Evolutionary conservation across 148 eudicot genomes (phyloP).

Genomic region (Gaultheria prostrata): DNA sequence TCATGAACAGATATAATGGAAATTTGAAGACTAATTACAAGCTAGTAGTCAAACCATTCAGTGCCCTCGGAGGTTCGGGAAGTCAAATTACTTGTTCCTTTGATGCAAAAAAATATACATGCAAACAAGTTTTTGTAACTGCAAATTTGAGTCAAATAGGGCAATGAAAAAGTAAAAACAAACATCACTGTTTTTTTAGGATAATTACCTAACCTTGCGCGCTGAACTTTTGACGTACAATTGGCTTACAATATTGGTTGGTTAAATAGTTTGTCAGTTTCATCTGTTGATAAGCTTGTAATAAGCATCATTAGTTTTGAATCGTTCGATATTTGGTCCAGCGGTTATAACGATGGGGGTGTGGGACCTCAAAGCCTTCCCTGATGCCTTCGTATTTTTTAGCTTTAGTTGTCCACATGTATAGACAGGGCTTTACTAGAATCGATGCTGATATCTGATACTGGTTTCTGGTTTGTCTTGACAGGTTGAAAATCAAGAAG

Average conservation of each 20-base stretch:
- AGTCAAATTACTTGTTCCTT: background rate
- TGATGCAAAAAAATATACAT: background rate
- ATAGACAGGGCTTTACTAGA: background rate
- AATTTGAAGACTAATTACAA: background rate
- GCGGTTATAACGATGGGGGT: background rate
- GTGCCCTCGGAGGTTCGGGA: background rate
- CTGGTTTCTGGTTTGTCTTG: background rate
- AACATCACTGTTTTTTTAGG: background rate
- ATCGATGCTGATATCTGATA: background rate
- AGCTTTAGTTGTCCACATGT: background rate
- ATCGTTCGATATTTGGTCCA: background rate
- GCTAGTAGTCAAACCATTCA: background rate
- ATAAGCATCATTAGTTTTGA: background rate
- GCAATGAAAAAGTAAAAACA: background rate
- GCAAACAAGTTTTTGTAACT: background rate
- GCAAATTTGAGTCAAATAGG: background rate
- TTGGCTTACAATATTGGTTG: background rate
- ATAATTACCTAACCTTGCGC: background rate
- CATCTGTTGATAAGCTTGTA: background rate
- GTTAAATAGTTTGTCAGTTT: background rate
- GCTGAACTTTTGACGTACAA: background rate
- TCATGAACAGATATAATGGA: background rate
- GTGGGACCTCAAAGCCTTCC: background rate
- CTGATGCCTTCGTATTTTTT: background rate
- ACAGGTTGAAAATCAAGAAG: constrained; percentile 57